Evolutionary conservation across 2,329 filamentous ascomycete genomes (phyloP).

Genomic region (Fusarium clavum): DNA sequence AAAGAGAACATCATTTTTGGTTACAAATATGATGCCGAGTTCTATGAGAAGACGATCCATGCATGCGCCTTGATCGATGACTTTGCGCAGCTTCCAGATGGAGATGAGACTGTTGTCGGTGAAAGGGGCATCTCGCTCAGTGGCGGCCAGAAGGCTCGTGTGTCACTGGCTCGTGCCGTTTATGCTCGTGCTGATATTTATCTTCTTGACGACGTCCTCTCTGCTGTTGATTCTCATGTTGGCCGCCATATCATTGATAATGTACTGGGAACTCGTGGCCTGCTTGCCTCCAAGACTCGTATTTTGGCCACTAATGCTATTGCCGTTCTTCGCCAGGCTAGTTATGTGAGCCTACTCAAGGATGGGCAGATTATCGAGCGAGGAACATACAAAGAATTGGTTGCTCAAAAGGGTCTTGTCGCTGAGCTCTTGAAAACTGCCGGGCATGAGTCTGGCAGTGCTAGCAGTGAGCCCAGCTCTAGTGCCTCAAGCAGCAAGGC

Average conservation of each 20-base stretch:
- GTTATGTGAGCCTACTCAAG: slow-evolving; percentile 86
- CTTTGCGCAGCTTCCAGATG: slow-evolving; percentile 91
- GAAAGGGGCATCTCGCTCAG: slow-evolving; percentile 97
- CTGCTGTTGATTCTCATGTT: slow-evolving; percentile 98
- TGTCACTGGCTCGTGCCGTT: slow-evolving; percentile 91
- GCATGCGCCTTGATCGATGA: slow-evolving; percentile 93
- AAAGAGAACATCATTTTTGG: slow-evolving; percentile 98
- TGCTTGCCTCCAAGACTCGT: slow-evolving; percentile 87
- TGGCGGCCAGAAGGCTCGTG: slow-evolving; percentile 93
- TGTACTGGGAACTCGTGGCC: slow-evolving; percentile 85
- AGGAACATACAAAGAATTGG: slow-evolving; percentile 89
- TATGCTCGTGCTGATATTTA: slow-evolving; percentile 98
- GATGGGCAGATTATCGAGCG: slow-evolving; percentile 87
- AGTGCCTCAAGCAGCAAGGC: slow-evolving; percentile 63
- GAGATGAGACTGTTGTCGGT: slow-evolving; percentile 95
- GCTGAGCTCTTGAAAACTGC: slow-evolving; percentile 84
- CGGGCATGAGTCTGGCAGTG: slow-evolving; percentile 65
- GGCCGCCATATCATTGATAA: slow-evolving; percentile 95
- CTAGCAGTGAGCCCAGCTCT: slow-evolving; percentile 56
- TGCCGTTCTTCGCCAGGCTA: slow-evolving; percentile 86
- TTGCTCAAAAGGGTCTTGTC: slow-evolving; percentile 94
- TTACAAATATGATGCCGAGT: slow-evolving; percentile 90
- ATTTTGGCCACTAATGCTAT: slow-evolving; percentile 97
- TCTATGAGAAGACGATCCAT: slow-evolving; percentile 92
- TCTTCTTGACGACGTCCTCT: slow-evolving; percentile 91